Conservation (phyloP, 257 asterid genomes). For the Plantago ovata region DNA sequence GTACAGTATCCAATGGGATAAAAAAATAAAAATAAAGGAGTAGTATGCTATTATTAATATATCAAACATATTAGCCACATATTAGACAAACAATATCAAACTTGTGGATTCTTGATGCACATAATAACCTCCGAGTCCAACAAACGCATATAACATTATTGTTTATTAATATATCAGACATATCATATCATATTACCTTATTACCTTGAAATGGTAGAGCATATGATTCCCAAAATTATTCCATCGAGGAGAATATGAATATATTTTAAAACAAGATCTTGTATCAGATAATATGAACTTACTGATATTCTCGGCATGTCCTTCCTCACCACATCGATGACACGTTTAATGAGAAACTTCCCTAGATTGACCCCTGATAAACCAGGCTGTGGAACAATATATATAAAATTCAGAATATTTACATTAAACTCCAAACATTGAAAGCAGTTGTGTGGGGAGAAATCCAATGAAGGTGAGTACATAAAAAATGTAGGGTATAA, state of each 20-base stretch:
- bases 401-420: slow-evolving; percentile 16
- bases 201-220: background rate
- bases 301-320: slow-evolving; percentile 83
- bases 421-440: slow-evolving; percentile 1
- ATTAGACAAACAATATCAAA: too few species aligned
- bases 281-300: slow-evolving; percentile 28
- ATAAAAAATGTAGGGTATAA: too few species aligned
- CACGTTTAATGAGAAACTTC: slow-evolving; percentile 91
- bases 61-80: too few species aligned
- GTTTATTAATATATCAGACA: too few species aligned
- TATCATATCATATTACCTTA: too few species aligned
- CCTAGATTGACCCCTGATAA: slow-evolving; percentile 93
- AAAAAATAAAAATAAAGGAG: too few species aligned
- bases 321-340: slow-evolving; percentile 82
- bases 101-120: too few species aligned
- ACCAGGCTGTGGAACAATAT: slow-evolving; percentile 70
- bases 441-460: background rate
- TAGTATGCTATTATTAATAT: too few species aligned
- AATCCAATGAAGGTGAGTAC: background rate
- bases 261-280: background rate
- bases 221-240: slow-evolving; percentile 8
- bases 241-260: slow-evolving; percentile 14
- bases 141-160: too few species aligned
- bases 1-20: too few species aligned
- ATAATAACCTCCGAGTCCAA: too few species aligned